Base-by-base conservation (phyloP, 768 basidiomycete genomes). In the Rhodosporidiobolus odoratus region DNA sequence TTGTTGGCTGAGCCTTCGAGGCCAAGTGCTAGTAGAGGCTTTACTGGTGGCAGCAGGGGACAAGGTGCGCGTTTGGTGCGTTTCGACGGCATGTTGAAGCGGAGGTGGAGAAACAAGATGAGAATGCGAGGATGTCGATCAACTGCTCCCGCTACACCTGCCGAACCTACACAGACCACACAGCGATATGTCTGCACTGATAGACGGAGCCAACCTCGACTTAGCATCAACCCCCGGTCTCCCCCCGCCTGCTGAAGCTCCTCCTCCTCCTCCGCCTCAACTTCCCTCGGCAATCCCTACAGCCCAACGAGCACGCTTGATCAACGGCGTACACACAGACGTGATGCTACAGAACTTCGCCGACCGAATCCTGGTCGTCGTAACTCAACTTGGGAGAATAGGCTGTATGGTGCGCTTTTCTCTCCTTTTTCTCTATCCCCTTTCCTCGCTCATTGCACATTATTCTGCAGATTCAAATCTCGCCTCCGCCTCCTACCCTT, bases 1-100 rank as follows among this genome's bases (percentile, higher is more conserved):
- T 99, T 99, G 82, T 99, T 99, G 53, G 96, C 96, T 25, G 92
- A 94, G 21, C 96, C 96, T 80, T 99, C 96, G 43, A 99, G 86
- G 30, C 96, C 96, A 27, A 99, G 85, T n/a, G 95, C 93, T 30
- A 96, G 81, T 27, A 81, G 73, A 4, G 80, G 68, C 27, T 40
- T 27, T 5, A 34, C 2, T 2, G 65, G 70, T 2, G 70, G 53
- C 1, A 12, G 38, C 8, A 71, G 40, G 2, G 70, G 70, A 37
- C 65, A 66, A 4, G 64, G 69, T 6, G 59, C 53, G 27, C 56
- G 41, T 27, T 32, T 60, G 19, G 52, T 10, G 10, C 61, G 35
- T 4, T 38, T 34, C 15, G 56, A 43, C 4, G 57, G 59, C 69
- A 71, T 71, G 5, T 19, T 35, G 35, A 8, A 52, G 27, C 3